Base-by-base conservation (phyloP, 2,329 filamentous ascomycete species). In the Talaromyces sp. region DNA sequence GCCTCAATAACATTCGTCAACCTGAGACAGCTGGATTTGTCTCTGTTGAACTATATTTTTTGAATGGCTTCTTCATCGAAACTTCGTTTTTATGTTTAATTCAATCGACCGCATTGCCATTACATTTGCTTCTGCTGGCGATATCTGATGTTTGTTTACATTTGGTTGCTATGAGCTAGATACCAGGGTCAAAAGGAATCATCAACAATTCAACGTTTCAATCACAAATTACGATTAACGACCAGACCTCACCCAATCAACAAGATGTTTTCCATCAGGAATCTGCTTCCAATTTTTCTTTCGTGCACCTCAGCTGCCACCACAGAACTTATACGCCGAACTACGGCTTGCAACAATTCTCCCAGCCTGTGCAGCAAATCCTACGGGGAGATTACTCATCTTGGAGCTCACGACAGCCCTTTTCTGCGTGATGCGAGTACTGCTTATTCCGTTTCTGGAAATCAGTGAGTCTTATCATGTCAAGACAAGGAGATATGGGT, bases 371-470 rank as follows among this genome's bases (percentile, higher is more conserved):
- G 92, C 81, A 81, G 79, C 67, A 86, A 86, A 68, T 79, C 85
- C 19, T 95, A 95, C 81, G 88, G 87, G 78, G 87, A 90, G 69
- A 85, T 95, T 70, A 93, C 91, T 3, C 85, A 93, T 75, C 85
- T 94, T 72, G 90, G 90, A 24, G 90, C 89, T 19, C 91, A 93
- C 78, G 85, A 93, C 78, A 88, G 86, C 67, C 83, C 90, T 11
- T 93, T 93, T 74, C 76, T 93, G 50, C 83, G 89, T 59, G 88
- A 92, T 71, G 75, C 79, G 31, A 83, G 82, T 63, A 89, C 87
- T 0, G 80, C 78, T 66, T 85, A 88, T 75, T 87, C 86, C 31
- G 76, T 87, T 2, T 84, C 87, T 2, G 90, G 89, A 6, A 90
- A 92, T 75, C 91, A 93, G 77, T 91, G 82, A 71, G 75, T 57